A percentile compares a stretch with the other conserved stretches of the same genome.
Conservation (phyloP, 495 filamentous ascomycete genomes). For the Echria macrotheca region DNA sequence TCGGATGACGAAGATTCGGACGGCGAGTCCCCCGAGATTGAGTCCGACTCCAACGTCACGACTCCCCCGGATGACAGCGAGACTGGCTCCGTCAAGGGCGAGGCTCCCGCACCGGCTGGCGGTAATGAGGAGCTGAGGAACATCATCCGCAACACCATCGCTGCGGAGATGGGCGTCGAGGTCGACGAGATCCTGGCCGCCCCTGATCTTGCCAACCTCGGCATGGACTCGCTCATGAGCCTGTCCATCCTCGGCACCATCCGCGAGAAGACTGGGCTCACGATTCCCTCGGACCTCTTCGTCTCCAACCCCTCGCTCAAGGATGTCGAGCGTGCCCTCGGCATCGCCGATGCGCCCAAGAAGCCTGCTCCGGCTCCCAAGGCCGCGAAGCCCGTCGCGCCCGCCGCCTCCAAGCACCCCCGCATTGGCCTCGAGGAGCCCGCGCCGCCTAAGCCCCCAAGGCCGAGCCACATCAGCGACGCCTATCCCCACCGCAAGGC, state of each 20-base stretch:
- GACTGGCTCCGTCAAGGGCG: conserved; percentile 36
- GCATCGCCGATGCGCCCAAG: conserved; percentile 36
- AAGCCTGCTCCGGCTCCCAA: conserved; percentile 32
- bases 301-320: conserved; percentile 41
- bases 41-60: conserved; percentile 43
- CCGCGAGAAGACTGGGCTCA: conserved; percentile 51
- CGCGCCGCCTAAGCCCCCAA: conserved; percentile 29
- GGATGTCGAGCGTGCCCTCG: conserved; percentile 44
- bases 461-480: conserved; percentile 49
- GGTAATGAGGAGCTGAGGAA: conserved; percentile 41
- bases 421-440: conserved; percentile 30
- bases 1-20: conserved; percentile 33
- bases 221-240: conserved; percentile 57
- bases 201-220: conserved; percentile 48
- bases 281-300: conserved; percentile 45
- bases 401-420: conserved; percentile 22
- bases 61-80: conserved; percentile 44
- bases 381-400: conserved; percentile 25
- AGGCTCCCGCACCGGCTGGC: conserved; percentile 17
- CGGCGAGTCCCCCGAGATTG: conserved; percentile 37
- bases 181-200: conserved; percentile 55
- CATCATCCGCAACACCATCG: conserved; percentile 54
- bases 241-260: conserved; percentile 51
- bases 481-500: conserved; percentile 66
- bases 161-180: conserved; percentile 62